A percentile compares a stretch with the other conserved stretches of the same genome.
Evolutionary conservation across 73 alveolate species (phyloP).

Genomic region (Stentor roeselii): DNA sequence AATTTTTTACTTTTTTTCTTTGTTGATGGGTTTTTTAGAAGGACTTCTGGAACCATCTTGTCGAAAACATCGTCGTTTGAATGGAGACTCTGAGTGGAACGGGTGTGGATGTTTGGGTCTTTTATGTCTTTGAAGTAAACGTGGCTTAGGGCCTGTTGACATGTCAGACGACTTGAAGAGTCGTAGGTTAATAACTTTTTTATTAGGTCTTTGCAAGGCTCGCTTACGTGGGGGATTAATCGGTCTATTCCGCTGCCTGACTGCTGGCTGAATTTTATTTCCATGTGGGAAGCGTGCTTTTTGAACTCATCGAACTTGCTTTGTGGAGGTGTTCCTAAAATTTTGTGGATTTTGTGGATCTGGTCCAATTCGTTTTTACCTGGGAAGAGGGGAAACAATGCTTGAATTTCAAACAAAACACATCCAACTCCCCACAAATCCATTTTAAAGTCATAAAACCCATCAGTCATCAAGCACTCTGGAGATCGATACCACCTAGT

Average conservation of each 20-base stretch:
- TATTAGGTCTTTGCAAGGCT: conserved; percentile 50
- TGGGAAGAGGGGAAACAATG: conserved; percentile 87
- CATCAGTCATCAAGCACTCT: conserved; percentile 98
- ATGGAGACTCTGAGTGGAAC: not conserved
- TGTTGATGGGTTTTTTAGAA: too few species aligned
- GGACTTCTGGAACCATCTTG: not conserved
- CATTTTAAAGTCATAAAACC: conserved; percentile 97
- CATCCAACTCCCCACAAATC: conserved; percentile 99
- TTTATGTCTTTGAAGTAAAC: conserved; percentile 66
- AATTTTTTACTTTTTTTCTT: too few species aligned
- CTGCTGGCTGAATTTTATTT: conserved; percentile 69
- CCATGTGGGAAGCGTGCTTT: conserved; percentile 83
- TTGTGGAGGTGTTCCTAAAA: conserved; percentile 85
- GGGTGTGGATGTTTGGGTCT: conserved; percentile 42
- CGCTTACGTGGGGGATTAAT: conserved; percentile 58
- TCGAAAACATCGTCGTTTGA: not conserved
- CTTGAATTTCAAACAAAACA: conserved; percentile 94
- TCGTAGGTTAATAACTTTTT: conserved; percentile 44
- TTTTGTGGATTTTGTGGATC: conserved; percentile 90
- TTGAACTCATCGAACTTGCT: conserved; percentile 73
- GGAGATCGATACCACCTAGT: conserved; percentile 99
- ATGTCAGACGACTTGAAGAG: conserved; percentile 56
- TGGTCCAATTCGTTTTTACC: conserved; percentile 97
- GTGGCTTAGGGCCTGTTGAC: conserved; percentile 64
- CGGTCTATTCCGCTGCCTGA: conserved; percentile 86